Percentiles rank a stretch among this genome's conserved stretches.
These are phyloP conservation scores for Hirschioporus abietinus DNA, from an alignment of 768 basidiomycete genomes.

Conservation along the genomic window DNA sequence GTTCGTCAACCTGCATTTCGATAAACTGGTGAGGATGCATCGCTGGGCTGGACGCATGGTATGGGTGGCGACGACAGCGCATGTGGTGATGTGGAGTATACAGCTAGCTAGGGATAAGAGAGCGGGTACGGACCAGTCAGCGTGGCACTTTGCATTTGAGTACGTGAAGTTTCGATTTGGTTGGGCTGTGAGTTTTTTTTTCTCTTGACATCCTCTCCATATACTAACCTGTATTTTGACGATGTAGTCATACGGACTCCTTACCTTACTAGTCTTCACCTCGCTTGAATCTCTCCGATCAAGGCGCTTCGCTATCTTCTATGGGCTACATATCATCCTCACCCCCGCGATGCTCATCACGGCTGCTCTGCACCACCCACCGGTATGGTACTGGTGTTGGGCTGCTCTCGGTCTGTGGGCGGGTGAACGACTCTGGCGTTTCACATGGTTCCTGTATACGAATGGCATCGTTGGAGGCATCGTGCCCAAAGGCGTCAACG, in stretches of 20 bases:
- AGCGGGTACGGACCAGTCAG: slow-evolving; percentile 33
- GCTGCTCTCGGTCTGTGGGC: slow-evolving; percentile 56
- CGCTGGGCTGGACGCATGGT: slow-evolving; percentile 66
- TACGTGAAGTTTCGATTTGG: slow-evolving; percentile 62
- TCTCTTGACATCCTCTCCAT: neutral
- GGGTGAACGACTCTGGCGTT: slow-evolving; percentile 55
- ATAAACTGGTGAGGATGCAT: slow-evolving; percentile 70
- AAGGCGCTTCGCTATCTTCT: slow-evolving; percentile 60
- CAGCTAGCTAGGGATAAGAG: slow-evolving; percentile 53
- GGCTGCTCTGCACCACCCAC: slow-evolving; percentile 63
- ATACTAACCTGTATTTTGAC: neutral
- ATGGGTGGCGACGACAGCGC: slow-evolving; percentile 55
- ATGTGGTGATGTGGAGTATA: slow-evolving; percentile 65
- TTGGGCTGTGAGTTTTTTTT: slow-evolving; percentile 38
- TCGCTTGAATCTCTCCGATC: slow-evolving; percentile 48
- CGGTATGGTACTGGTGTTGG: slow-evolving; percentile 65
- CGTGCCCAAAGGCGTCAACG: neutral
- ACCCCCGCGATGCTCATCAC: slow-evolving; percentile 56
- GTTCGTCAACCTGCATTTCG: slow-evolving; percentile 61
- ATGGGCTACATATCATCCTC: slow-evolving; percentile 55
- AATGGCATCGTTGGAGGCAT: slow-evolving; percentile 35
- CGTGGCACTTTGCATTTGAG: slow-evolving; percentile 47
- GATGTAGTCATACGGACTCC: slow-evolving; percentile 46
- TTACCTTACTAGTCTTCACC: slow-evolving; percentile 48
- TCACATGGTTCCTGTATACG: slow-evolving; percentile 47